Evolutionary conservation across 345 rosid genomes (phyloP), one percentile per base, ranked within the genome.

Genomic region (Citrus mangshanensis): DNA sequence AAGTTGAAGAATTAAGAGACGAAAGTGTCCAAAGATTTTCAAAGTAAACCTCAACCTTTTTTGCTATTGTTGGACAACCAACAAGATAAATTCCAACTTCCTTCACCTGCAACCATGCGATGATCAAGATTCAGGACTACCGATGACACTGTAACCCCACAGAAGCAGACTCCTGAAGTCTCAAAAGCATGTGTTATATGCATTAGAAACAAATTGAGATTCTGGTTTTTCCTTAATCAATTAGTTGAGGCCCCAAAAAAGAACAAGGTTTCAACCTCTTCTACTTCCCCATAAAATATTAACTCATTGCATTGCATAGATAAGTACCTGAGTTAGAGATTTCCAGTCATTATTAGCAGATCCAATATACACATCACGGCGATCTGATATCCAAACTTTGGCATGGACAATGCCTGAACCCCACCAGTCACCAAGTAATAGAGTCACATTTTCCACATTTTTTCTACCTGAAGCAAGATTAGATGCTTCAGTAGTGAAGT

Each of bases 301-400:
- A 2, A 51, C 9, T 40, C 14, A 64, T 12, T 16, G 68, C 66
- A 34, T 59, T 24, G 68, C 51, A 32, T 56, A 24, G 55, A 9
- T 21, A 12, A 30, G 64, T 81, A 93, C 98, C 97, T 90, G 98
- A 79, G 95, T 91, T 69, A 93, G 92, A 84, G 98, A 91, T 81
- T 95, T 95, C 98, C 97, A 93, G 71, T 93, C 98, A 84, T 91
- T 93, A 82, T 95, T 93, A 1, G 98, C 98, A 72, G 97, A 93
- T 49, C 97, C 95, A 70, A 95, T 95, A 77, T 95, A 95, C 9
- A 90, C 91, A 75, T 95, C 90, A 12, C 85, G 84, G 42, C 51
- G 59, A 88, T 95, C 93, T 0, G 95, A 90, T 74, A 93, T 91
- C 98, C 97, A 95, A 80, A 93, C 95, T 84, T 95, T 95, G 7